These are phyloP conservation scores for Lolium perenne DNA, from an alignment of 176 grass and related monocot genomes.

Conservation along the genomic window DNA sequence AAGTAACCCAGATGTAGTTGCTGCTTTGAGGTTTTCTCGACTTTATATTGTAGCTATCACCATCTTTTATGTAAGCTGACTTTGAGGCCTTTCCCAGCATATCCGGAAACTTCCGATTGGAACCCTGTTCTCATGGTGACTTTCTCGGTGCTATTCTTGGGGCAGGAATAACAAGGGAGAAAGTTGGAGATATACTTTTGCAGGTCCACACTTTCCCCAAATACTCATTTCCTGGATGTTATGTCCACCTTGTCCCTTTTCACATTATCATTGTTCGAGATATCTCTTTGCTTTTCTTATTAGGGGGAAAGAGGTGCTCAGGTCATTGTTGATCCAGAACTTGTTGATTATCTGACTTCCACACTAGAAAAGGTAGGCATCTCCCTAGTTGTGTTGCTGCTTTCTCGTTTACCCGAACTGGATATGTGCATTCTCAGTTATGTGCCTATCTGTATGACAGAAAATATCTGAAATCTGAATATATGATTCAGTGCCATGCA, in stretches of 20 bases:
- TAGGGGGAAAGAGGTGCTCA: slow-evolving; percentile 89
- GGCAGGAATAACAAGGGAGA: slow-evolving; percentile 85
- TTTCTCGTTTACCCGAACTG: background rate
- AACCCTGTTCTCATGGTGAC: slow-evolving; percentile 89
- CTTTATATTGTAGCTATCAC: slow-evolving; percentile 27
- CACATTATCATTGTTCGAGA: background rate
- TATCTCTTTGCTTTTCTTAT: slow-evolving; percentile 32
- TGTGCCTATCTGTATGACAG: slow-evolving; percentile 17
- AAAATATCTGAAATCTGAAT: slow-evolving; percentile 3
- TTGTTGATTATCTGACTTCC: slow-evolving; percentile 75
- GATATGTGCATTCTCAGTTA: slow-evolving; percentile 14
- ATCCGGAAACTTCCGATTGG: slow-evolving; percentile 88
- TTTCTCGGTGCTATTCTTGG: slow-evolving; percentile 94
- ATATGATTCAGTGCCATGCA: slow-evolving; percentile 19
- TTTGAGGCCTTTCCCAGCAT: slow-evolving; percentile 62
- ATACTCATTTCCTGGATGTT: slow-evolving; percentile 19
- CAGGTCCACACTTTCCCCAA: slow-evolving; percentile 61
- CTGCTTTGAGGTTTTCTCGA: slow-evolving; percentile 86
- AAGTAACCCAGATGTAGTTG: slow-evolving; percentile 81
- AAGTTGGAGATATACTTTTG: slow-evolving; percentile 95
- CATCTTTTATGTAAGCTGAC: slow-evolving; percentile 51
- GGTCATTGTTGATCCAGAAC: slow-evolving; percentile 89
- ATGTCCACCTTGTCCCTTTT: background rate
- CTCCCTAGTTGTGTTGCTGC: slow-evolving; percentile 23
- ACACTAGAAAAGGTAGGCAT: slow-evolving; percentile 76